phyloP scores from a whole-genome alignment of 768 basidiomycete genomes.

The Mycena rosella region DNA sequence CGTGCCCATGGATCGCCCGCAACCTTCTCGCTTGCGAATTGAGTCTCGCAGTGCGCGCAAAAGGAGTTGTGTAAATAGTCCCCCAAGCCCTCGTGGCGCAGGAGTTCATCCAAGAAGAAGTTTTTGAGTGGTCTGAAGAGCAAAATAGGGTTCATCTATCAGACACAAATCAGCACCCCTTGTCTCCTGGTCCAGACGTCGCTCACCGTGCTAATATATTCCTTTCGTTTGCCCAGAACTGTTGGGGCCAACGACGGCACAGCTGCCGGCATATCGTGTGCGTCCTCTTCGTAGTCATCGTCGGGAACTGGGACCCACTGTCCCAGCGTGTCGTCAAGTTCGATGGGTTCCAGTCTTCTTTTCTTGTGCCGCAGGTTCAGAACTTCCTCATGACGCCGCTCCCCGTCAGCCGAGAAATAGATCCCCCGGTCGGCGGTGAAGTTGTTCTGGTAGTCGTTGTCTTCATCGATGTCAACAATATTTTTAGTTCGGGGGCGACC shows the following conservation, averaged over 20 bases:
- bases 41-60: not conserved
- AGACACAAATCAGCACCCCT: not conserved
- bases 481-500: not conserved
- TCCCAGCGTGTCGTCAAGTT: not conserved
- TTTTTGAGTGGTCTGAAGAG: not conserved
- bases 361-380: not conserved
- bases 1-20: not conserved
- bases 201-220: not conserved
- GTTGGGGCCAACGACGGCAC: not conserved
- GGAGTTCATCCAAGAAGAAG: slow-evolving; percentile 9
- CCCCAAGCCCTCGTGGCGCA: slow-evolving; percentile 18
- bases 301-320: slow-evolving; percentile 7
- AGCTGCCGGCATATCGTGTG: not conserved
- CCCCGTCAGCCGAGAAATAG: slow-evolving; percentile 1
- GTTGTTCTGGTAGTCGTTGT: not conserved
- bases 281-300: not conserved
- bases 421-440: not conserved
- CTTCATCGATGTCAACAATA: not conserved
- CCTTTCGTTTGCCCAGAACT: not conserved
- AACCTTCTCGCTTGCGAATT: not conserved
- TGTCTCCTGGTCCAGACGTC: not conserved
- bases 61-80: not conserved
- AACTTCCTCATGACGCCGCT: not conserved
- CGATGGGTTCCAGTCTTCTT: not conserved
- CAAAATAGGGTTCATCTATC: slow-evolving; percentile 1